Conservation (phyloP, 768 basidiomycete species). For the Phlegmacium glaucopus region DNA sequence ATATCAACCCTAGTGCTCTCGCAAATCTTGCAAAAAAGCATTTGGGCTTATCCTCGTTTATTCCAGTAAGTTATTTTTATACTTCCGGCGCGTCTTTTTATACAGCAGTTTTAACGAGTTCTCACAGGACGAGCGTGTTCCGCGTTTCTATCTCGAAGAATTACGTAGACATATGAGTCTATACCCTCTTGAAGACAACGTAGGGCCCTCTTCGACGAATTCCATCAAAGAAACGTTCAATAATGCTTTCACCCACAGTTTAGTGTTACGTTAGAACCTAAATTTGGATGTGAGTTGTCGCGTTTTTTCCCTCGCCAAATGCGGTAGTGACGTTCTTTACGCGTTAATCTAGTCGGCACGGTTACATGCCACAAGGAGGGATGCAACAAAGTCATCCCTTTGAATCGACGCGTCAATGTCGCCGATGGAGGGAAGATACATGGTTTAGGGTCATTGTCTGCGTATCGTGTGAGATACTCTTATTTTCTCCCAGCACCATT, state of each 20-base stretch:
- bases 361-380: conserved; percentile 46
- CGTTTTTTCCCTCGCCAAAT: conserved; percentile 5
- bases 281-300: conserved; percentile 35
- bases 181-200: conserved; percentile 32
- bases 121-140: conserved; percentile 22
- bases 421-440: conserved; percentile 38
- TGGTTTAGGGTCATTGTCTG: conserved; percentile 45
- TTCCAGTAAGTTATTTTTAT: conserved; percentile 7
- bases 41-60: conserved; percentile 6
- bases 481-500: not conserved
- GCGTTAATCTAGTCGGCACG: conserved; percentile 33
- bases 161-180: conserved; percentile 28
- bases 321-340: not conserved
- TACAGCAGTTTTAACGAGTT: not conserved
- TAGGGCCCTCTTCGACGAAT: conserved; percentile 16
- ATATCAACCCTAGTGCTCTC: conserved; percentile 2
- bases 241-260: conserved; percentile 25
- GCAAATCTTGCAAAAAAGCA: conserved; percentile 10
- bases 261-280: conserved; percentile 32
- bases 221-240: not conserved
- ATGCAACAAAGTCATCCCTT: conserved; percentile 34
- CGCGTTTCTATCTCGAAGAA: conserved; percentile 32
- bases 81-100: not conserved
- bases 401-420: conserved; percentile 24
- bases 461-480: conserved; percentile 38